These are phyloP conservation scores for Lizonia empirigonia DNA, from an alignment of 2,329 filamentous ascomycete genomes.

Conservation along the genomic window DNA sequence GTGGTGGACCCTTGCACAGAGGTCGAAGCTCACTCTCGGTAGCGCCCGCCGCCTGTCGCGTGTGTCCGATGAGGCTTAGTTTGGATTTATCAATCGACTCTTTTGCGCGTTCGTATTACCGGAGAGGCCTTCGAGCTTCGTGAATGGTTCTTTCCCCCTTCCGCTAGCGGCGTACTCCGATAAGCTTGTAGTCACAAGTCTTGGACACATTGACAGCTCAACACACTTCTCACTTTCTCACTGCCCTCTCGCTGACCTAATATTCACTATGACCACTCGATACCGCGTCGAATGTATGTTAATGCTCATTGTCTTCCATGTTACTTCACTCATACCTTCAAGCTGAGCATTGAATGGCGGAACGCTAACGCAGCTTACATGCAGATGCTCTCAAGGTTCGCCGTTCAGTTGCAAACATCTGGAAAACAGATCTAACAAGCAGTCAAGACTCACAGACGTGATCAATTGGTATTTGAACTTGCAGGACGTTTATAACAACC, in stretches of 20 bases:
- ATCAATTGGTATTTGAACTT: constrained; percentile 77
- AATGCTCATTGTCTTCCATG: not conserved
- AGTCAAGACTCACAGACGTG: constrained; percentile 81
- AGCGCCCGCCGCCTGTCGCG: constrained; percentile 14
- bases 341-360: constrained; percentile 5
- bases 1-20: constrained; percentile 25
- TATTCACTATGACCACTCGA: constrained; percentile 48
- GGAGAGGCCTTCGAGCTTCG: not conserved
- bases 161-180: constrained; percentile 32
- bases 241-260: not conserved
- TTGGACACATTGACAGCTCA: constrained; percentile 26
- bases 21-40: constrained; percentile 22
- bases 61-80: constrained; percentile 30
- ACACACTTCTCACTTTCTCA: constrained; percentile 10
- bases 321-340: constrained; percentile 1
- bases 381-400: constrained; percentile 68
- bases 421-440: constrained; percentile 17
- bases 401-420: constrained; percentile 12
- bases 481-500: not conserved
- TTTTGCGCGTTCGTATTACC: not conserved
- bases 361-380: constrained; percentile 24
- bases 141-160: constrained; percentile 9
- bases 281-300: constrained; percentile 51
- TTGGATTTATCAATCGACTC: not conserved
- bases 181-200: constrained; percentile 27